Percentiles rank a stretch among this genome's conserved stretches.
phyloP scores from a whole-genome alignment of 2,329 filamentous ascomycete genomes.

The Xylariaceae sp. region DNA sequence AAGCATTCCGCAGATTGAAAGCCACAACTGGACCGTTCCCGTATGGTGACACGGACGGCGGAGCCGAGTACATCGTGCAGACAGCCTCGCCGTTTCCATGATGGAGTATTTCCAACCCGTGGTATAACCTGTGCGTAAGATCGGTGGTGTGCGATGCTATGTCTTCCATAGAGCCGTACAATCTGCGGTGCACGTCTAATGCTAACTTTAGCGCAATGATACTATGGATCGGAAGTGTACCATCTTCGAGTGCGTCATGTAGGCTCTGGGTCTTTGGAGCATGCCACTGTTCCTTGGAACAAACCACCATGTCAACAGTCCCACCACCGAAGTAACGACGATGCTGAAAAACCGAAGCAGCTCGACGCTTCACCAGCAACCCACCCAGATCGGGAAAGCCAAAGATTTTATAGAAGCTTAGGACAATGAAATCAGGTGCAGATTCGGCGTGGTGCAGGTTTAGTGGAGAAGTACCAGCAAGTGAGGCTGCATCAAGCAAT shows the following conservation, averaged over 20 bases:
- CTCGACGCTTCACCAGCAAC: constrained; percentile 73
- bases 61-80: constrained; percentile 62
- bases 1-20: constrained; percentile 73
- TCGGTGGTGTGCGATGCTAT: constrained; percentile 70
- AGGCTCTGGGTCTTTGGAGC: constrained; percentile 67
- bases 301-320: constrained; percentile 86
- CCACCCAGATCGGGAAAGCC: constrained; percentile 90
- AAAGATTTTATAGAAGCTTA: constrained; percentile 98
- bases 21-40: constrained; percentile 72
- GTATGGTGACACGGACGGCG: constrained; percentile 26
- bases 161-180: constrained; percentile 70
- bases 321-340: constrained; percentile 90
- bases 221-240: constrained; percentile 84
- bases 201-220: constrained; percentile 81
- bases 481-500: constrained; percentile 79
- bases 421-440: constrained; percentile 78
- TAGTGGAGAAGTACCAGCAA: constrained; percentile 73
- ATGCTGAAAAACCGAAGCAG: constrained; percentile 60
- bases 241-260: constrained; percentile 85
- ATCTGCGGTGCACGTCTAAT: constrained; percentile 61
- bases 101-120: constrained; percentile 55
- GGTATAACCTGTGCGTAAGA: constrained; percentile 58
- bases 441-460: constrained; percentile 60
- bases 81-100: constrained; percentile 68
- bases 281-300: constrained; percentile 78